phyloP scores from a whole-genome alignment of 179 eudicot genomes.

The Actinidia arguta region DNA sequence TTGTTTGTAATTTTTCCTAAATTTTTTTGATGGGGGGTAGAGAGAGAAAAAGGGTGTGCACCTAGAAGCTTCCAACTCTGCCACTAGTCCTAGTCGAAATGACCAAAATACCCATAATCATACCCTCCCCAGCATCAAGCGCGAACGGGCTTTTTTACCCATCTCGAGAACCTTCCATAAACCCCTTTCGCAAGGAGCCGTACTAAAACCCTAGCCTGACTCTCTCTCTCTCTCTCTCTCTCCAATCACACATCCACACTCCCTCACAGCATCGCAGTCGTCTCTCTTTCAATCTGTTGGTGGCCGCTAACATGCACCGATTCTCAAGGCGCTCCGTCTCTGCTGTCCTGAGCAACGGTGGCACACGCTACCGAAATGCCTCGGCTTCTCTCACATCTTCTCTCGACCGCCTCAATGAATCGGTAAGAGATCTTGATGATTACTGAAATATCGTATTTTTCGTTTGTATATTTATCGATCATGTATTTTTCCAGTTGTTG shows the following conservation, averaged over 20 bases:
- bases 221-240: neutral
- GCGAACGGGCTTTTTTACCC: neutral
- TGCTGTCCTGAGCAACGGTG: conserved; percentile 54
- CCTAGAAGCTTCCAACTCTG: neutral
- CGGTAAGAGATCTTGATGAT: conserved; percentile 33
- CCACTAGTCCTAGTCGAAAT: neutral
- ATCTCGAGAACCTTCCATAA: conserved; percentile 41
- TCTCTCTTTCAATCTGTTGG: neutral
- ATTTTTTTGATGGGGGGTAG: neutral
- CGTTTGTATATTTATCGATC: neutral
- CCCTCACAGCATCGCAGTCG: neutral
- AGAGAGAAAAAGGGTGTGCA: neutral
- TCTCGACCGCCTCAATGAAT: conserved; percentile 8
- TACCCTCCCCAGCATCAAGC: neutral
- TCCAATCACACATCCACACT: neutral
- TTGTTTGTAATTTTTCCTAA: no score
- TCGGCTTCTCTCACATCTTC: conserved; percentile 43
- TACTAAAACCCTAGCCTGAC: conserved; percentile 31
- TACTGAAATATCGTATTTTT: neutral
- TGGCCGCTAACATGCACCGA: conserved; percentile 55
- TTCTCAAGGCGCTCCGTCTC: conserved; percentile 67
- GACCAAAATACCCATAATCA: neutral
- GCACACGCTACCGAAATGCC: conserved; percentile 46
- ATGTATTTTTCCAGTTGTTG: no score
- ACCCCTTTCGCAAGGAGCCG: conserved; percentile 20